Percentiles rank a stretch among this genome's conserved stretches.
Evolutionary conservation across 331 rosid species (phyloP).

Genomic region (Rosa hybrid): DNA sequence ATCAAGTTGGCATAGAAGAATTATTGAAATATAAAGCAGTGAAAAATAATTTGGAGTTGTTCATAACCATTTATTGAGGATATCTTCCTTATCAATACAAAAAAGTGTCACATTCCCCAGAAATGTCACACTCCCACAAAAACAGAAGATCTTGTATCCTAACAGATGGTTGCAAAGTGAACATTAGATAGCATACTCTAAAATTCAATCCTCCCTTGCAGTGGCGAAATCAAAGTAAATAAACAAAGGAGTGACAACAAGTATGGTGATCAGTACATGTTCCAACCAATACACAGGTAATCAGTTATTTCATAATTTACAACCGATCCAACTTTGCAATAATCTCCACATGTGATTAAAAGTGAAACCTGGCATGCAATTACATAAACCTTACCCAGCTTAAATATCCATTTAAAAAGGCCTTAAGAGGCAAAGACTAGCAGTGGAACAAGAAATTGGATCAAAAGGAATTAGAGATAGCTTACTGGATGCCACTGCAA

Average conservation of each 20-base stretch:
- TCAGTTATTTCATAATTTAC: not conserved
- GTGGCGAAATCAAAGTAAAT: not conserved
- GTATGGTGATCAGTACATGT: not conserved
- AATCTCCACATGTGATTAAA: not conserved
- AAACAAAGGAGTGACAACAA: not conserved
- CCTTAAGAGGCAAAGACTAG: not conserved
- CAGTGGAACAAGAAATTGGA: not conserved
- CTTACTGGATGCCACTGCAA: conserved; percentile 95
- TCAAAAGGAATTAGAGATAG: not conserved
- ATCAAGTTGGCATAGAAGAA: not conserved
- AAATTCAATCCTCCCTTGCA: not conserved
- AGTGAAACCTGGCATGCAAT: too few species aligned
- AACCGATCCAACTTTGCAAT: not conserved
- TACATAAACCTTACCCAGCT: too few species aligned
- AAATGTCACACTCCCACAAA: not conserved
- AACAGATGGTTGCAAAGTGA: not conserved
- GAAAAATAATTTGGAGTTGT: not conserved
- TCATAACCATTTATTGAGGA: not conserved
- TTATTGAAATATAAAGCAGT: too few species aligned
- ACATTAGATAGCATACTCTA: not conserved
- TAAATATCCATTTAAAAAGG: not conserved
- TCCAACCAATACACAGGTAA: not conserved
- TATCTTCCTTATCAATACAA: not conserved
- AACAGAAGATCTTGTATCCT: not conserved
- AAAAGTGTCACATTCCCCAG: not conserved